Evolutionary conservation across 1,139 yeast genomes (phyloP).

Genomic region (Casaregolazyma lundiana): DNA sequence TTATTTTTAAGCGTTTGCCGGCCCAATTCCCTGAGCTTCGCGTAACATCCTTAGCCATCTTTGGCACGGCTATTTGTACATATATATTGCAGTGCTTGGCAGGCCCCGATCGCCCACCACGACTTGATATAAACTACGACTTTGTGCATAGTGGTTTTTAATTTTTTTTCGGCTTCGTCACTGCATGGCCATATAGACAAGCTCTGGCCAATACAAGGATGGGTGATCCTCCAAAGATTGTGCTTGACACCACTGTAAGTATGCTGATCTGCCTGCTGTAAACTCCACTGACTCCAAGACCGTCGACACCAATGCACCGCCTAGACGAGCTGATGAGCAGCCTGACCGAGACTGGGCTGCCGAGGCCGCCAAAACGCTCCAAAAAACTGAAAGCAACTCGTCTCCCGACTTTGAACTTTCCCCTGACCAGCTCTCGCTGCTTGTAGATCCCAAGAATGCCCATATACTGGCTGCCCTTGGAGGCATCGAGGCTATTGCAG

Average conservation of each 20-base stretch:
- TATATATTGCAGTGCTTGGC: too few relatives aligned
- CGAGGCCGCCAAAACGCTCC: conserved; percentile 1
- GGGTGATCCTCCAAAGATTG: conserved; percentile 22
- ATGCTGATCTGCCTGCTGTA: too few relatives aligned
- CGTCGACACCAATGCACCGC: background rate
- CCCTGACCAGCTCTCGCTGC: conserved; percentile 32
- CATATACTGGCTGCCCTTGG: conserved; percentile 30
- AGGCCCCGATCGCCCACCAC: too few relatives aligned
- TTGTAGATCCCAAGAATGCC: conserved; percentile 40
- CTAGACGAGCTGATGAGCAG: background rate
- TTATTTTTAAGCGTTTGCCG: too few relatives aligned
- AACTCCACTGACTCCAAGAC: background rate
- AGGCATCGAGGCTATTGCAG: conserved; percentile 31
- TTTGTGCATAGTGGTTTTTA: too few relatives aligned
- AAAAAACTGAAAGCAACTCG: background rate
- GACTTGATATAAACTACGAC: too few relatives aligned
- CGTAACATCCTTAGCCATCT: too few relatives aligned
- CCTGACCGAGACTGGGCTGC: conserved; percentile 6
- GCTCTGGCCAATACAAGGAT: background rate
- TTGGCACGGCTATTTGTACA: too few relatives aligned
- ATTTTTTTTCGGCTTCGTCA: too few relatives aligned
- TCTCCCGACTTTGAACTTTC: conserved; percentile 10
- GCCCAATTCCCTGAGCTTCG: too few relatives aligned
- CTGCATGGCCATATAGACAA: background rate
- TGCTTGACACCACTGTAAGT: conserved; percentile 22